Base-by-base conservation (phyloP, 129 eudicot species). In the Centella asiatica region DNA sequence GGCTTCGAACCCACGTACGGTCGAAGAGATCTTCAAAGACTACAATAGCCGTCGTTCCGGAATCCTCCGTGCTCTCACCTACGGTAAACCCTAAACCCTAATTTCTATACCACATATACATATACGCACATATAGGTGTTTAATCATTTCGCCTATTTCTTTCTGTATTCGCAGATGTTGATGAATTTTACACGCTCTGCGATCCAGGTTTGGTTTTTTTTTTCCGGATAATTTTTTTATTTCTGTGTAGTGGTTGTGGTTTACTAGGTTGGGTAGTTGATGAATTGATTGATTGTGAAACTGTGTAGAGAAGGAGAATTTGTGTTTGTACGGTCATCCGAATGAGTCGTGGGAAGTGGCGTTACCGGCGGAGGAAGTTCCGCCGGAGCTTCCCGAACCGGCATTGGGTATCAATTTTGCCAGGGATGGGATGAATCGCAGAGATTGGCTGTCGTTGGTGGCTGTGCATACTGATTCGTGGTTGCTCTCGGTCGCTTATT, bases 11-110 rank as follows among this genome's bases (percentile, higher is more conserved):
- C 96, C 96, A 4, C 93, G 88, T 26, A 81, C 89, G 24, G 96
- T 88, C 25, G 96, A 88, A 74, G 93, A 88, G 84, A 88, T 88
- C 84, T 88, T 78, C 77, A 84, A 84, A 65, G 96, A 88, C 74
- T 88, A 68, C 74, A 76, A 68, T 70, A 80, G 76, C 57, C 93
- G 96, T 25, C 93, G 93, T 10, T 62, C 72, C 69, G 88, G 80
- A 55, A 73, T 84, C 78, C 72, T 87, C 42, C 92, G 93, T 31
- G 93, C 95, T 72, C 83, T 87, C 67, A 87, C 93, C 62, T 33
- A 69, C 58, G 95, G 95, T 81, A 73, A 39, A 39, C n/a, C 25
- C n/a, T 5, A 22, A 29, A 26, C 48, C 57, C 29, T 60, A 37
- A 32, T 68, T 59, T 34, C 40, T 4, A 55, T 63, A 8, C 1